Conservation (phyloP, 2,329 filamentous ascomycete genomes). For the Alternaria conjuncta region DNA sequence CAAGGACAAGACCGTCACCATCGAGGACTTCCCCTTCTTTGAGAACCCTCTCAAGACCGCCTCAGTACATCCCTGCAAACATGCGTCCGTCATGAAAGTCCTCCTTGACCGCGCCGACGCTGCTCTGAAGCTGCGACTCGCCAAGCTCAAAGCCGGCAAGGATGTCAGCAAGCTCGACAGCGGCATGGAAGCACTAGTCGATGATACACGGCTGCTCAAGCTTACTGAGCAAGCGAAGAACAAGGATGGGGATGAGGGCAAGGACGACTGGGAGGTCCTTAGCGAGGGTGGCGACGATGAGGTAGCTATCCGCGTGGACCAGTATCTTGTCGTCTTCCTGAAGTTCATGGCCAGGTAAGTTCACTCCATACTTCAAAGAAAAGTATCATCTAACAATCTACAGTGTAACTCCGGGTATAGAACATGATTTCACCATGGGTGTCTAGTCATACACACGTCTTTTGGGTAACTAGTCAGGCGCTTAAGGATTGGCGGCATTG, state of each 20-base stretch:
- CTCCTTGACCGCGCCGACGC: conserved; percentile 94
- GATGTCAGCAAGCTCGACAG: conserved; percentile 59
- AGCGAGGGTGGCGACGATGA: conserved; percentile 70
- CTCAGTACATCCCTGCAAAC: conserved; percentile 94
- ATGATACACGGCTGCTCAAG: conserved; percentile 72
- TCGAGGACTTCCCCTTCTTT: conserved; percentile 97
- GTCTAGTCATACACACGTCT: conserved; percentile 60
- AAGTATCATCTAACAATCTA: conserved; percentile 68
- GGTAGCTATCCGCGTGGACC: conserved; percentile 83
- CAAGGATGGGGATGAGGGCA: conserved; percentile 50
- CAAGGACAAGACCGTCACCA: conserved; percentile 97
- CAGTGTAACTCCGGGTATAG: conserved; percentile 92
- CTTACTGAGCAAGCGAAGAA: conserved; percentile 59
- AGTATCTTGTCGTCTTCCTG: conserved; percentile 85
- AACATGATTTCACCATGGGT: conserved; percentile 97
- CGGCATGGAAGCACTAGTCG: conserved; percentile 85
- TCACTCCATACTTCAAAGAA: not conserved
- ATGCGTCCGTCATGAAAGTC: conserved; percentile 97
- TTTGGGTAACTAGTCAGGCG: not conserved
- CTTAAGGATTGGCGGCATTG: conserved; percentile 7
- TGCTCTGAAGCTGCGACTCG: conserved; percentile 84
- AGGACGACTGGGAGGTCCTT: conserved; percentile 68
- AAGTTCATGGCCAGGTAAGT: conserved; percentile 69
- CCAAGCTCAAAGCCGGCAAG: conserved; percentile 74
- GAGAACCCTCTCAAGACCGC: conserved; percentile 93